phyloP scores from a whole-genome alignment of 352 stramenopile species.

The Globisporangium takayamanum region DNA sequence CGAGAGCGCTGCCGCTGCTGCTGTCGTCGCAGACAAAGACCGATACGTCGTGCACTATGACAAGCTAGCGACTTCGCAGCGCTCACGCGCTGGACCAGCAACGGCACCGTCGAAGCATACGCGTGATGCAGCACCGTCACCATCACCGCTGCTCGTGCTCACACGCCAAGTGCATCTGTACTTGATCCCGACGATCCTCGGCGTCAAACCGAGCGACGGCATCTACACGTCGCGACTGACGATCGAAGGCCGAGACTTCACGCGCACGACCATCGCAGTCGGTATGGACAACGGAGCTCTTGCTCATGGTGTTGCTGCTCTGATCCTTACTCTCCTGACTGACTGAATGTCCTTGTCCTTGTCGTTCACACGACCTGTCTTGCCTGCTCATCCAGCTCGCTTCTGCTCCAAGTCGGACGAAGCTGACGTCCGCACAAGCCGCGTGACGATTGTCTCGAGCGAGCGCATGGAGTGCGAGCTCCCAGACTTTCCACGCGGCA shows the following conservation, averaged over 20 bases:
- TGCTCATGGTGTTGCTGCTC: neutral
- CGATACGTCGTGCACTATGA: constrained; percentile 13
- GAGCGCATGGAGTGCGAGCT: constrained; percentile 48
- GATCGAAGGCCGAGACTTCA: constrained; percentile 49
- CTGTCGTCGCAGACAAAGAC: constrained; percentile 8
- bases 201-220: constrained; percentile 41
- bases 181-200: constrained; percentile 31
- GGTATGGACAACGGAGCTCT: constrained; percentile 21
- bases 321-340: neutral
- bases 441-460: constrained; percentile 31
- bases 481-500: constrained; percentile 51
- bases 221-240: constrained; percentile 57
- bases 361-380: no score
- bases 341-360: neutral
- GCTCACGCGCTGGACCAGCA: neutral
- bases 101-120: neutral
- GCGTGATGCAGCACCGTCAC: neutral
- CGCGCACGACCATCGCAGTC: constrained; percentile 35
- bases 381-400: constrained; percentile 16
- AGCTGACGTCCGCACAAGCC: constrained; percentile 26
- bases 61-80: neutral
- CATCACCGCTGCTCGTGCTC: constrained; percentile 11
- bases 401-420: constrained; percentile 32
- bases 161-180: constrained; percentile 39
- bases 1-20: neutral